Percentiles rank a stretch among this genome's conserved stretches.
Evolutionary conservation across 2,329 filamentous ascomycete genomes (phyloP).

Genomic region (Aspergillus pseudoglaucus): DNA sequence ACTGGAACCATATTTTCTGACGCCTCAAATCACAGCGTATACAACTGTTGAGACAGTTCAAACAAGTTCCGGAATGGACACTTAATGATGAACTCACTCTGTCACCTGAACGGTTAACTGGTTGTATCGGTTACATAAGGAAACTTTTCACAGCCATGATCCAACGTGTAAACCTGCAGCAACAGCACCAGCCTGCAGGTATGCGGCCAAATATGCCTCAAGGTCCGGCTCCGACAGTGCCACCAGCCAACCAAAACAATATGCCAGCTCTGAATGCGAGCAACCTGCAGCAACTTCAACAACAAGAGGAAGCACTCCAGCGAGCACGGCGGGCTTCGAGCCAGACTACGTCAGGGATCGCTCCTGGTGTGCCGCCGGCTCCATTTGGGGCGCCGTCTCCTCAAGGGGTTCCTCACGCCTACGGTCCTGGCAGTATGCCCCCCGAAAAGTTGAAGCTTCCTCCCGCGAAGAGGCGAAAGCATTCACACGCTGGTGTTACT

Average conservation of each 20-base stretch:
- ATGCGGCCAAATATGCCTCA: conserved; percentile 19
- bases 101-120: conserved; percentile 31
- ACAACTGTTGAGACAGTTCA: conserved; percentile 42
- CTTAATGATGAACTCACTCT: conserved; percentile 42
- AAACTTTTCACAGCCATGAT: conserved; percentile 37
- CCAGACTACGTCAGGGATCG: conserved; percentile 40
- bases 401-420: conserved; percentile 52
- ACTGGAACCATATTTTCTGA: conserved; percentile 8
- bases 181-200: conserved; percentile 21
- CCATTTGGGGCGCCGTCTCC: conserved; percentile 51
- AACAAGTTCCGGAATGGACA: conserved; percentile 32
- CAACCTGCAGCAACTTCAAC: conserved; percentile 42
- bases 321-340: conserved; percentile 32
- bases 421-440: conserved; percentile 47
- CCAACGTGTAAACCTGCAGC: conserved; percentile 22
- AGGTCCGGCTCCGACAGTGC: conserved; percentile 12
- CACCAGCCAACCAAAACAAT: conserved; percentile 15
- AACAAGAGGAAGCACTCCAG: conserved; percentile 41
- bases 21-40: conserved; percentile 27
- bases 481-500: conserved; percentile 38
- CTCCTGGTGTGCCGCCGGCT: conserved; percentile 44
- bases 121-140: conserved; percentile 33
- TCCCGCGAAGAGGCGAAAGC: conserved; percentile 51
- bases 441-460: conserved; percentile 54
- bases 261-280: conserved; percentile 38